Evolutionary conservation across 208 protist genomes (phyloP).

Genomic region (Endotrypanum monterogeii): DNA sequence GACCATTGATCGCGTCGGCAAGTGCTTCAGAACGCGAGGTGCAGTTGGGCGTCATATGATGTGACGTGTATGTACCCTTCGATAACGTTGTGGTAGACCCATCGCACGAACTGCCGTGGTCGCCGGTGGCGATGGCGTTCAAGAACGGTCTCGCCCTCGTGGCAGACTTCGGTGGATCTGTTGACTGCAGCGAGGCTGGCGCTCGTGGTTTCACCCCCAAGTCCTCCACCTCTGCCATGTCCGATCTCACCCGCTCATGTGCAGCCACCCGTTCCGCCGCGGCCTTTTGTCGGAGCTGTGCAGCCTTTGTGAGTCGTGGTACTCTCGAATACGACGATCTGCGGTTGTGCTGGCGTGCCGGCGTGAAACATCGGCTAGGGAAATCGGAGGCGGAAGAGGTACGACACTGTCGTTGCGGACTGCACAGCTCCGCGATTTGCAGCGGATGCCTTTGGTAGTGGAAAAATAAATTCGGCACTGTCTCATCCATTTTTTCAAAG

Average conservation of each 20-base stretch:
- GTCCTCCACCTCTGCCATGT: background rate
- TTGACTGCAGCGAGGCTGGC: background rate
- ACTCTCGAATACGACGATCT: background rate
- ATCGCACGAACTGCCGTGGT: background rate
- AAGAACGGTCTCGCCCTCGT: background rate
- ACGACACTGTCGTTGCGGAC: background rate
- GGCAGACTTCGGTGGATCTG: background rate
- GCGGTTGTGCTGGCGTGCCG: background rate
- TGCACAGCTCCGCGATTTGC: background rate
- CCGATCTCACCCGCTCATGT: background rate
- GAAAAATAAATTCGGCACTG: slow-evolving; percentile 22
- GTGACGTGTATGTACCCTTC: background rate
- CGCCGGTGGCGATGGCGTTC: background rate
- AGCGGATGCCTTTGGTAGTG: slow-evolving; percentile 1
- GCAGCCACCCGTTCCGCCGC: slow-evolving; percentile 13
- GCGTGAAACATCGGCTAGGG: background rate
- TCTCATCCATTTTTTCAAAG: slow-evolving; percentile 22
- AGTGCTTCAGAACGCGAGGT: background rate
- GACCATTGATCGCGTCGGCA: background rate
- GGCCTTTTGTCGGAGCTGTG: slow-evolving; percentile 20
- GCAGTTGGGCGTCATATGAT: background rate
- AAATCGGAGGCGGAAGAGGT: background rate
- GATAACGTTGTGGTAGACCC: background rate
- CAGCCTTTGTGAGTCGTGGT: slow-evolving; percentile 30
- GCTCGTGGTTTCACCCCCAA: background rate